Percentiles rank a stretch among this genome's conserved stretches.
phyloP scores from a whole-genome alignment of 345 rosid species.

The Eucalyptus grandis region DNA sequence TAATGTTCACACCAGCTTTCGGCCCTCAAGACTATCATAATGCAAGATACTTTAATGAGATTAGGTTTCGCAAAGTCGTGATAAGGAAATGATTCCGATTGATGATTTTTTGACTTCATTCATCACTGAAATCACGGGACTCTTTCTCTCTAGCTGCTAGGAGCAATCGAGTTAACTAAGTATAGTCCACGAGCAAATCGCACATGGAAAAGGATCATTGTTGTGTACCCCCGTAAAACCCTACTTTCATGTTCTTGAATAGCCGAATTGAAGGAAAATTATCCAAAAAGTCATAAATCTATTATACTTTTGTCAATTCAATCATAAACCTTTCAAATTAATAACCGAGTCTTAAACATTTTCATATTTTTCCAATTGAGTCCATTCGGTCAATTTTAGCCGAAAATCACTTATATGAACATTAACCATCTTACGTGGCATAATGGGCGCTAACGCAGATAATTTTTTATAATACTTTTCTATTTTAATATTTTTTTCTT shows the following conservation, averaged over 20 bases:
- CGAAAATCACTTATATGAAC: too few relatives aligned
- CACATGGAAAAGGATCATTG: background rate
- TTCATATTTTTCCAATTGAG: background rate
- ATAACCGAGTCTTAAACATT: too few relatives aligned
- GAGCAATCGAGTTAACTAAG: background rate
- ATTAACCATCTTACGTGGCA: too few relatives aligned
- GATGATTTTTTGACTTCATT: background rate
- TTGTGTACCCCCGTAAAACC: background rate
- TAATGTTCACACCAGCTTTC: background rate
- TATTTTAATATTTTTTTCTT: too few relatives aligned
- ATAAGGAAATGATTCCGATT: background rate
- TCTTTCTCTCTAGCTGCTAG: background rate
- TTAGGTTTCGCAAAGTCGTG: background rate
- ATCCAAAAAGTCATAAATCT: background rate
- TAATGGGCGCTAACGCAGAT: rapidly evolving
- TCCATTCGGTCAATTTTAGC: rapidly evolving
- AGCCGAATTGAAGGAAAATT: too few relatives aligned
- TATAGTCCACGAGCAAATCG: background rate
- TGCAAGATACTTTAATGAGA: background rate
- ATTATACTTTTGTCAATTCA: too few relatives aligned
- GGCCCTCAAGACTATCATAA: background rate
- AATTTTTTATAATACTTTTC: too few relatives aligned
- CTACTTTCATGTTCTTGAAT: background rate
- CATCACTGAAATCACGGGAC: background rate
- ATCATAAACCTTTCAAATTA: too few relatives aligned